phyloP scores from a whole-genome alignment of 768 basidiomycete genomes.

The Crucibulum laeve region DNA sequence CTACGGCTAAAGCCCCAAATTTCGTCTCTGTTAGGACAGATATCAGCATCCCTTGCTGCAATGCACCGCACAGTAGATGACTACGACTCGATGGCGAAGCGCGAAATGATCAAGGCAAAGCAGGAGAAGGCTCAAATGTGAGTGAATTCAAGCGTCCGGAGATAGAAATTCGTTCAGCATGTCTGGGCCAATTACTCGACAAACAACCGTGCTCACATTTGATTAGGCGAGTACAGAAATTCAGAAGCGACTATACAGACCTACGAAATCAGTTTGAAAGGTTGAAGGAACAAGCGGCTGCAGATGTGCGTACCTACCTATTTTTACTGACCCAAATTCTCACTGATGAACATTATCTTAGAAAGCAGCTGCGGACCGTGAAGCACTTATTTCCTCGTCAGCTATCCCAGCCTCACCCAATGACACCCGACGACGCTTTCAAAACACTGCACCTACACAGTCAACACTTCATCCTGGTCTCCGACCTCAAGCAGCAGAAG shows the following conservation, averaged over 20 bases:
- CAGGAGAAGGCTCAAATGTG: constrained; percentile 94
- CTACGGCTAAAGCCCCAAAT: constrained; percentile 12
- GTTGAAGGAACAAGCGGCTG: constrained; percentile 57
- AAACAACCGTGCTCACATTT: not conserved
- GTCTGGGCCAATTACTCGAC: too few species aligned
- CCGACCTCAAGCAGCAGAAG: constrained; percentile 42
- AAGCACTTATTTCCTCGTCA: constrained; percentile 56
- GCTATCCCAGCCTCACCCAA: constrained; percentile 37
- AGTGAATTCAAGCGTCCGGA: constrained; percentile 16
- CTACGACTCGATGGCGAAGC: constrained; percentile 93
- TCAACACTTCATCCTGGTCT: constrained; percentile 54
- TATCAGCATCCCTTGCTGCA: constrained; percentile 94
- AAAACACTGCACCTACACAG: constrained; percentile 33
- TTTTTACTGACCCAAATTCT: not conserved
- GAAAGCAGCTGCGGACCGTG: constrained; percentile 57
- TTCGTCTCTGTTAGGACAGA: constrained; percentile 70
- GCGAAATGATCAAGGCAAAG: constrained; percentile 95
- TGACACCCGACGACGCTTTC: constrained; percentile 68
- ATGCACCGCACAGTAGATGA: constrained; percentile 95
- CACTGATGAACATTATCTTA: constrained; percentile 19
- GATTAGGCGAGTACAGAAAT: constrained; percentile 85
- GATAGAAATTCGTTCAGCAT: too few species aligned
- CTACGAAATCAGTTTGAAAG: constrained; percentile 79
- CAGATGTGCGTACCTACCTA: constrained; percentile 31
- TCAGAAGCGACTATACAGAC: constrained; percentile 82